A percentile compares a stretch with the other conserved stretches of the same genome.
Evolutionary conservation across 208 protist genomes (phyloP).

Genomic region (Leptomonas pyrrhocoris): DNA sequence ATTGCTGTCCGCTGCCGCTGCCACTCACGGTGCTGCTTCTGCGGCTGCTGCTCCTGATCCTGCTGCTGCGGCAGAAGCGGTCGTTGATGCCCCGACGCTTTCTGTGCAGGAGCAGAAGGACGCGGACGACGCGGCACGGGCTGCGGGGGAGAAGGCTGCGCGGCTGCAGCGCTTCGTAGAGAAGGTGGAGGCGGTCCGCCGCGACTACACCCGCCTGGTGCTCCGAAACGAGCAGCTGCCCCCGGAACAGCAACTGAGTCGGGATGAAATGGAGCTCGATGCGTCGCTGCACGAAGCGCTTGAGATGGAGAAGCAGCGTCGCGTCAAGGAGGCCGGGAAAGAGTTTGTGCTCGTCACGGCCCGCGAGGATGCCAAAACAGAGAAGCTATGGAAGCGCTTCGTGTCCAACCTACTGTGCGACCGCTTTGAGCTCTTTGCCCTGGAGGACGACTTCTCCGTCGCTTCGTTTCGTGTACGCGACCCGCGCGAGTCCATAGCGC

Average conservation of each 20-base stretch:
- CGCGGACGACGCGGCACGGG: constrained; percentile 81
- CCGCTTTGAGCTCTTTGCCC: constrained; percentile 85
- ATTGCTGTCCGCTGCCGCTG: neutral
- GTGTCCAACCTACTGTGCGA: constrained; percentile 92
- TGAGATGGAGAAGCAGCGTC: constrained; percentile 62
- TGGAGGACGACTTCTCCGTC: constrained; percentile 75
- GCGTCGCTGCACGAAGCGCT: constrained; percentile 72
- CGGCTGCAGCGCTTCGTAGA: constrained; percentile 77
- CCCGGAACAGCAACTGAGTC: constrained; percentile 40
- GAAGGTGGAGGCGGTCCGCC: constrained; percentile 66
- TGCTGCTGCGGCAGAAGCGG: neutral
- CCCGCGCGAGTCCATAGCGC: constrained; percentile 44
- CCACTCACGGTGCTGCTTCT: neutral
- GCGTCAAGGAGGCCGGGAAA: constrained; percentile 69
- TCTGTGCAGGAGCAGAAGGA: constrained; percentile 95
- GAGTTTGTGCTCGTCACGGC: constrained; percentile 87
- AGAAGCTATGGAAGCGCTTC: constrained; percentile 90
- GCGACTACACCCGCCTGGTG: constrained; percentile 69
- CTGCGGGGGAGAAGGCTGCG: constrained; percentile 60
- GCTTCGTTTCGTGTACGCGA: constrained; percentile 91
- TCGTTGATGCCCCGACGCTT: constrained; percentile 29
- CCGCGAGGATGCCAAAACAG: constrained; percentile 75
- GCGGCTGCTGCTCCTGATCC: neutral
- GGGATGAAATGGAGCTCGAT: constrained; percentile 89
- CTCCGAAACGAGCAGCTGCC: constrained; percentile 73